Conservation (phyloP, 2,329 filamentous ascomycete genomes). For the Calonectria hongkongensis region DNA sequence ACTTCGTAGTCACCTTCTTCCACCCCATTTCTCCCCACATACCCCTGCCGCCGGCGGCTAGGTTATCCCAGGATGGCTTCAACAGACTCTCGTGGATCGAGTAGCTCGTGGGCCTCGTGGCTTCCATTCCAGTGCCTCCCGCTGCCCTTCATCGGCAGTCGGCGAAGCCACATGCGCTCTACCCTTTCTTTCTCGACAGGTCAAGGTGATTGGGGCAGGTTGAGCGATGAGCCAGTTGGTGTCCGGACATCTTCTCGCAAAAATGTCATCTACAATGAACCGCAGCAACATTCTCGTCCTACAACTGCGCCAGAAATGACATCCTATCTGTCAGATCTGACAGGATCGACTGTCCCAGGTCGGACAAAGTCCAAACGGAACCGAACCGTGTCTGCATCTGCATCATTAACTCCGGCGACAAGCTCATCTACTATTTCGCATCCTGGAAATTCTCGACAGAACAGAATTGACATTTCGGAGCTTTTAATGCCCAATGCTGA, state of each 20-base stretch:
- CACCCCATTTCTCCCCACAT: neutral
- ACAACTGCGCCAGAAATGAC: neutral
- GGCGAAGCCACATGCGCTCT: neutral
- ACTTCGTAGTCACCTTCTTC: neutral
- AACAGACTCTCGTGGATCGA: neutral
- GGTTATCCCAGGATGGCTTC: conserved; percentile 3
- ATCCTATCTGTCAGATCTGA: neutral
- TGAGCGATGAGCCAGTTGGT: neutral
- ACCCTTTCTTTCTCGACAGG: neutral
- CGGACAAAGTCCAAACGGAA: neutral
- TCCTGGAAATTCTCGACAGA: too few relatives aligned
- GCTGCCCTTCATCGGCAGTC: neutral
- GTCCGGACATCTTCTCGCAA: too few relatives aligned
- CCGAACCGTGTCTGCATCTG: neutral
- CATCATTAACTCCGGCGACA: neutral
- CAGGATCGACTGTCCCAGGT: too few relatives aligned
- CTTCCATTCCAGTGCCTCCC: conserved; percentile 7
- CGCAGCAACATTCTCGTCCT: neutral
- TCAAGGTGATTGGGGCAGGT: neutral
- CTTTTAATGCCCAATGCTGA: neutral
- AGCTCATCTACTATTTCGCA: neutral
- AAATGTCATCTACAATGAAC: neutral
- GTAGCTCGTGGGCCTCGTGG: conserved; percentile 1
- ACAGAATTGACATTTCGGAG: too few relatives aligned
- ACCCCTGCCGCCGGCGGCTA: neutral